Conservation (phyloP, 1,139 yeast genomes). For the Blastobotrys arbuscula region DNA sequence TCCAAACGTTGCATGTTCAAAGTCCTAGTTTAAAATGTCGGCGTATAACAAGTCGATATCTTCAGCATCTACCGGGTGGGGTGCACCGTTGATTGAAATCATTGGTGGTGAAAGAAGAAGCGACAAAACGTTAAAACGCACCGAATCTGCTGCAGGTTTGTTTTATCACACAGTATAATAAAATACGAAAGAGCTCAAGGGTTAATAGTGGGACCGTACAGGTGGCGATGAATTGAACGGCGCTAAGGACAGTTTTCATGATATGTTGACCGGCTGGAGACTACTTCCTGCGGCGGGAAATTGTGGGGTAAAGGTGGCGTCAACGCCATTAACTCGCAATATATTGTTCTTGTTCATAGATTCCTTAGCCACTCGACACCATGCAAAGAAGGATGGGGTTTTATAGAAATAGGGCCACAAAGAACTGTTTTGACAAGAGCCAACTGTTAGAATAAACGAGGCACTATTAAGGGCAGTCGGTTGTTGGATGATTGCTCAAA, state of each 20-base stretch:
- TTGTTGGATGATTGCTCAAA: conserved; percentile 15
- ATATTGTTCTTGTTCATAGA: no score
- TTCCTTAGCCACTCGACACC: no score
- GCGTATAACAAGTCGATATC: no score
- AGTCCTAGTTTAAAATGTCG: no score
- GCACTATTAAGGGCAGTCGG: conserved; percentile 20
- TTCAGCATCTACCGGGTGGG: no score
- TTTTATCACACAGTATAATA: not conserved
- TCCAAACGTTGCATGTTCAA: no score
- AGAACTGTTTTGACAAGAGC: conserved; percentile 17
- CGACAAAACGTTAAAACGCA: not conserved
- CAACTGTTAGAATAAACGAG: conserved; percentile 15
- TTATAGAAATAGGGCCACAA: conserved; percentile 17
- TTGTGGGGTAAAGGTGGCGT: not conserved
- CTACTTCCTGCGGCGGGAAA: not conserved
- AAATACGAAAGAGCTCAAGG: not conserved
- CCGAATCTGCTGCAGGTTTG: not conserved
- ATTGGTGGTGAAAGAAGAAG: not conserved
- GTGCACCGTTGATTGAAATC: no score
- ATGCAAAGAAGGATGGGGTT: no score
- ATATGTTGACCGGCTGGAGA: not conserved
- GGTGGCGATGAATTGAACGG: not conserved
- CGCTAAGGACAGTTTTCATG: not conserved
- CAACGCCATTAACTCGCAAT: not conserved
- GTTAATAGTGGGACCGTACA: not conserved